Conservation (phyloP, 352 stramenopile species). For the Phytophthora pini region DNA sequence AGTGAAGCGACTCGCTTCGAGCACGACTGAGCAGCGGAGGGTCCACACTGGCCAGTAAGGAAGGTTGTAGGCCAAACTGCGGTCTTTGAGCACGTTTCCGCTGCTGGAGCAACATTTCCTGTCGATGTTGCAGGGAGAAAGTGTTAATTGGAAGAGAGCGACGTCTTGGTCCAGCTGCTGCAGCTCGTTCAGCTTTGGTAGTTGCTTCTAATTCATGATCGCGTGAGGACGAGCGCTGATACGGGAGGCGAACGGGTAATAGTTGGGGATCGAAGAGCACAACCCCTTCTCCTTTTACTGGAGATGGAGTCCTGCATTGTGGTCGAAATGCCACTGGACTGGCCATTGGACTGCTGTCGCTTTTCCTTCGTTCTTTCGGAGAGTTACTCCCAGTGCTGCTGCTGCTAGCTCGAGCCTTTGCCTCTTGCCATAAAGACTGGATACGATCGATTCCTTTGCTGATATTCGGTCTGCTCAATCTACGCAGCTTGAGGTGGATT, state of each 20-base stretch:
- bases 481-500: constrained; percentile 34
- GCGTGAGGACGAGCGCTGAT: constrained; percentile 28
- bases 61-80: constrained; percentile 17
- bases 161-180: constrained; percentile 29
- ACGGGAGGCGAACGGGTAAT: constrained; percentile 23
- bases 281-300: constrained; percentile 33
- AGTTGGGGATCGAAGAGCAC: constrained; percentile 59
- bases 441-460: constrained; percentile 31
- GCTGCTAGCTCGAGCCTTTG: constrained; percentile 30
- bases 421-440: constrained; percentile 34
- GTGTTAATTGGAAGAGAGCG: constrained; percentile 59
- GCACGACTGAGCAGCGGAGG: constrained; percentile 39
- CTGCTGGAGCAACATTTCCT: constrained; percentile 35
- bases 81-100: constrained; percentile 16
- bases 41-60: constrained; percentile 36
- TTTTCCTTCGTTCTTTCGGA: constrained; percentile 20
- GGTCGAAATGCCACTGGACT: constrained; percentile 20
- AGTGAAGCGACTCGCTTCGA: constrained; percentile 57
- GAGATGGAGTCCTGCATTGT: constrained; percentile 20
- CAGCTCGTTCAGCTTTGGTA: constrained; percentile 20
- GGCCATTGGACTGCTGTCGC: constrained; percentile 3
- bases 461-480: constrained; percentile 23
- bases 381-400: constrained; percentile 30
- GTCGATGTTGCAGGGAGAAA: constrained; percentile 37
- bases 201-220: constrained; percentile 24